Base-by-base conservation (phyloP, 2,329 filamentous ascomycete species). In the Podosphaera fusca region DNA sequence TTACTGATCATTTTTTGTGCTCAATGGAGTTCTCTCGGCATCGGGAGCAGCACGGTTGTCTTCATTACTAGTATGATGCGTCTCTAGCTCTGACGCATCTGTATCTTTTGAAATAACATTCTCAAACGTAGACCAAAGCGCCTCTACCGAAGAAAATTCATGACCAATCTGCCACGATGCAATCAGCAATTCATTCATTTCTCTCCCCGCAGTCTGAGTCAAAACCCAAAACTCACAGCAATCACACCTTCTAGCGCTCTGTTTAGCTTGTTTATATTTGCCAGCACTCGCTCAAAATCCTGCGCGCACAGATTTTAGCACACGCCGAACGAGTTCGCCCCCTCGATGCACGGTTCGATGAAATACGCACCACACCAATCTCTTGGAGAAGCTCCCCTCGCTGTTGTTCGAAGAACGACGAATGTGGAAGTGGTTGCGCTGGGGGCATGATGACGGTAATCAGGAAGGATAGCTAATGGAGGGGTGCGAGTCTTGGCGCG, bases 61-160 rank as follows among this genome's bases (percentile, higher is more conserved):
- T 38, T 38, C 10, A 10, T 38, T 38, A 10, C 10, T 38, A 5
- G 30, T 34, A 46, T 59, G 57, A 12, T 58, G 58, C 49, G 62
- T 42, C 45, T 62, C 61, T 1, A 38, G 6, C 35, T 38, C 35
- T 38, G 35, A 38, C 10, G 5, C 35, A 38, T 71, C 72, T 2
- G 72, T 70, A 57, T 84, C 77, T 65, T 84, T 86, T 7, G 80
- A 86, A 89, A 95, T 96, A 64, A 96, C 89, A 63, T 83, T 85
- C 72, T 98, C 92, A 67, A 98, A 96, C 66, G 94, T 87, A 45
- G 86, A 94, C 92, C 92, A 98, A 14, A 98, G 76, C 35, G 87
- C 88, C 70, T 98, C 92, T 49, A 98, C 92, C 3, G 87, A 89
- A n/a, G 85, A 83, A 71, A 98, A 95, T 67, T 98, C 92, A 70